Conservation (phyloP, 2,329 filamentous ascomycete genomes). For the Xylaria sp. region DNA sequence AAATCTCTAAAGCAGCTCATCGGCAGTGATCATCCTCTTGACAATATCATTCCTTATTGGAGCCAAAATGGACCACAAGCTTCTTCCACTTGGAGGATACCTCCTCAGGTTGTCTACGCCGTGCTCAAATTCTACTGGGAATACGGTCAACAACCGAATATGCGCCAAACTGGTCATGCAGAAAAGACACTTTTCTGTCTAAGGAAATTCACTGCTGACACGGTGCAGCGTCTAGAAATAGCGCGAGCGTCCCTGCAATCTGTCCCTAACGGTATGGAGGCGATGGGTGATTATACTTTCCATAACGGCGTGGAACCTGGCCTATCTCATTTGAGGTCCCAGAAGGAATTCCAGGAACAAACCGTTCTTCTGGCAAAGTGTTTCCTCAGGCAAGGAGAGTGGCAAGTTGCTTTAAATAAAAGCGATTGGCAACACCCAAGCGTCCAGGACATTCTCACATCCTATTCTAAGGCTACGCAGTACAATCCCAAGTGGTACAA, state of each 20-base stretch:
- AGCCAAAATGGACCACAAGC: conserved; percentile 53
- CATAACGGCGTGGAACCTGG: conserved; percentile 59
- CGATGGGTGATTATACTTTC: conserved; percentile 62
- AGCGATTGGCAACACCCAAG: conserved; percentile 90
- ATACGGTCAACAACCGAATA: conserved; percentile 71
- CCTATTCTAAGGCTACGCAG: conserved; percentile 90
- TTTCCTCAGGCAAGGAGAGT: conserved; percentile 95
- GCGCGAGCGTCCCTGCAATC: conserved; percentile 61
- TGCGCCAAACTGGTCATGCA: conserved; percentile 57
- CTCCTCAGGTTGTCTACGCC: conserved; percentile 91
- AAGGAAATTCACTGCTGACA: conserved; percentile 69
- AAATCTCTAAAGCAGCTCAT: conserved; percentile 94
- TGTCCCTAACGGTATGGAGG: conserved; percentile 59
- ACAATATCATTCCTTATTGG: conserved; percentile 71
- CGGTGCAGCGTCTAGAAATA: conserved; percentile 64
- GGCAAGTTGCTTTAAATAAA: conserved; percentile 86
- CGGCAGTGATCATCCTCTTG: conserved; percentile 72
- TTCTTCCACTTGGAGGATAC: conserved; percentile 60
- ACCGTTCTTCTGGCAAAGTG: conserved; percentile 88
- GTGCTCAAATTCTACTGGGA: conserved; percentile 98
- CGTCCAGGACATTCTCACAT: conserved; percentile 88
- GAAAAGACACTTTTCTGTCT: conserved; percentile 69
- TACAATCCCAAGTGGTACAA: conserved; percentile 98
- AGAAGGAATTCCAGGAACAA: conserved; percentile 68
- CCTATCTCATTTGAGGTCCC: conserved; percentile 61